phyloP scores from a whole-genome alignment of 139 green algal genomes.

The Limnomonas spitsbergensis region DNA sequence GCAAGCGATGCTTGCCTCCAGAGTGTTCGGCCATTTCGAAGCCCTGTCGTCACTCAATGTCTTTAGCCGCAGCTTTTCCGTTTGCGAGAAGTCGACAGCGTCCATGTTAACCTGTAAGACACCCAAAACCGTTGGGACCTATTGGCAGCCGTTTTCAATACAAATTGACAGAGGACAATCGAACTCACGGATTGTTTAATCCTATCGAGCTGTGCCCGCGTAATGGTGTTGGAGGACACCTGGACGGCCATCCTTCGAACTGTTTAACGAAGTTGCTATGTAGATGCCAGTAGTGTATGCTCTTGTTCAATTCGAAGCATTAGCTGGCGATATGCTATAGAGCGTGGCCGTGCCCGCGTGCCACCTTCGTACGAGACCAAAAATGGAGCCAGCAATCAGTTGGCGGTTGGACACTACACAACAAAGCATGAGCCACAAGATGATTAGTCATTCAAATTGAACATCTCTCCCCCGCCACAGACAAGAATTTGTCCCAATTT shows the following conservation, averaged over 20 bases:
- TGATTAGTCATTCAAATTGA: too few species aligned
- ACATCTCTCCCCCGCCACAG: too few species aligned
- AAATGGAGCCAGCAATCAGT: too few species aligned
- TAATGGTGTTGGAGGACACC: background rate
- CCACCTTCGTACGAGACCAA: too few species aligned
- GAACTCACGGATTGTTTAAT: background rate
- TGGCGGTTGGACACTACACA: too few species aligned
- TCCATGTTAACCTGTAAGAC: background rate
- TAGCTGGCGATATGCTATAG: too few species aligned
- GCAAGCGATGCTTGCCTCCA: slow-evolving; percentile 36
- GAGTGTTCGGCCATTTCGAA: slow-evolving; percentile 66
- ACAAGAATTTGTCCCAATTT: too few species aligned
- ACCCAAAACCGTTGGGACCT: background rate
- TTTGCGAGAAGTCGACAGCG: background rate
- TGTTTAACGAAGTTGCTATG: too few species aligned
- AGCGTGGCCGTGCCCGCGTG: too few species aligned
- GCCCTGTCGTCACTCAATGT: slow-evolving; percentile 55
- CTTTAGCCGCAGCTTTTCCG: slow-evolving; percentile 48
- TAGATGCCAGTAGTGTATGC: too few species aligned
- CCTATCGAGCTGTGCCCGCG: background rate
- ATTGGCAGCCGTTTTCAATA: background rate
- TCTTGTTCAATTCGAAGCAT: too few species aligned
- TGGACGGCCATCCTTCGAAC: background rate
- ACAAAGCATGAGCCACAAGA: too few species aligned
- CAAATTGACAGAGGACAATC: background rate